Evolutionary conservation across 1,284 basidiomycete genomes (phyloP).

Genomic region (Moesziomyces aphidis): DNA sequence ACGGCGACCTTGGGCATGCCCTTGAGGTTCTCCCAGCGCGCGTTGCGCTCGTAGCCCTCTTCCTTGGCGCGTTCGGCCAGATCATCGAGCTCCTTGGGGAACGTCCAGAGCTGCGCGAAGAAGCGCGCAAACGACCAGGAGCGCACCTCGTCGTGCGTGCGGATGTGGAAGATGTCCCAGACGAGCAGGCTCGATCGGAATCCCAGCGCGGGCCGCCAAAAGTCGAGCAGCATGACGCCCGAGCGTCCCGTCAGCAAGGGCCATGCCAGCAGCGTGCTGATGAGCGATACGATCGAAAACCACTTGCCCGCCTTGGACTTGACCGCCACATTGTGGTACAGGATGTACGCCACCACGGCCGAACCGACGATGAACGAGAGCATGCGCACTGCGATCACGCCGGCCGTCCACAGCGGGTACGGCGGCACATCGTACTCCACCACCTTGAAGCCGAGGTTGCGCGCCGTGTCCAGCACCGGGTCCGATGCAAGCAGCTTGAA

Average conservation of each 20-base stretch:
- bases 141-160: conserved; percentile 56
- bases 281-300: conserved; percentile 48
- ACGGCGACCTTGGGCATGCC: conserved; percentile 55
- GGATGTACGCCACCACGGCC: conserved; percentile 49
- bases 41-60: conserved; percentile 52
- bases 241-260: conserved; percentile 54
- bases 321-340: conserved; percentile 55
- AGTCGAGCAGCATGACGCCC: conserved; percentile 62
- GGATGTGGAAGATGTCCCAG: conserved; percentile 66
- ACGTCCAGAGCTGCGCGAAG: conserved; percentile 66
- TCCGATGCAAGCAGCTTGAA: conserved; percentile 49
- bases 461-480: conserved; percentile 31
- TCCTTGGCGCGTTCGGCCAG: conserved; percentile 51
- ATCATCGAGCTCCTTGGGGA: conserved; percentile 61
- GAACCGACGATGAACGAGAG: conserved; percentile 54
- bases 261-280: conserved; percentile 54
- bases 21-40: conserved; percentile 56
- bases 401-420: conserved; percentile 47
- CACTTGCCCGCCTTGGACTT: conserved; percentile 43
- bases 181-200: conserved; percentile 63
- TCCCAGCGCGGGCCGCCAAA: conserved; percentile 63
- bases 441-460: conserved; percentile 37
- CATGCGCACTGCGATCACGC: conserved; percentile 42
- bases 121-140: conserved; percentile 54
- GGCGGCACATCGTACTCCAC: conserved; percentile 59